Percentiles rank a stretch among this genome's conserved stretches.
Evolutionary conservation across 805 yeast genomes (phyloP).

Genomic region (Metschnikowia santaceciliae): DNA sequence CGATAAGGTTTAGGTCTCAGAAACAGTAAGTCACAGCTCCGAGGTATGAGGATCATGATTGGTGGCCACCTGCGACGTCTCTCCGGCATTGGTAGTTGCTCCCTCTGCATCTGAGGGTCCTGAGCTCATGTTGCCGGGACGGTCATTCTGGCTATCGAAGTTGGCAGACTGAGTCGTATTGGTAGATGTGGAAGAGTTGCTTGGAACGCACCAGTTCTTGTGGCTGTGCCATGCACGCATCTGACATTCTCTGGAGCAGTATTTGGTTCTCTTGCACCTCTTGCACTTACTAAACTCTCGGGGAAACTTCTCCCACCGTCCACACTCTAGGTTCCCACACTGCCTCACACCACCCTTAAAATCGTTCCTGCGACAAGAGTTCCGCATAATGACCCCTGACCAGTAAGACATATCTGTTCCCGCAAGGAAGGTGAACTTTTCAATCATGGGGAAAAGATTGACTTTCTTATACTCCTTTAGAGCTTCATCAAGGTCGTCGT

Average conservation of each 20-base stretch:
- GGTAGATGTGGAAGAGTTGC: slow-evolving; percentile 29
- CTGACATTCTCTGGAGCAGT: slow-evolving; percentile 91
- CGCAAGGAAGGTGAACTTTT: slow-evolving; percentile 72
- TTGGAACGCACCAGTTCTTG: slow-evolving; percentile 84
- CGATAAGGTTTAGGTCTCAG: background rate
- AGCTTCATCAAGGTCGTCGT: slow-evolving; percentile 34
- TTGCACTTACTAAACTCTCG: slow-evolving; percentile 94
- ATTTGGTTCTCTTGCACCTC: slow-evolving; percentile 90
- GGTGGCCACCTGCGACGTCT: slow-evolving; percentile 11
- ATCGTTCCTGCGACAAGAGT: slow-evolving; percentile 90
- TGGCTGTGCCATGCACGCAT: slow-evolving; percentile 89
- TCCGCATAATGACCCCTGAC: slow-evolving; percentile 98
- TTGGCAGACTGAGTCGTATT: slow-evolving; percentile 11
- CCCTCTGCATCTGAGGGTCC: slow-evolving; percentile 17
- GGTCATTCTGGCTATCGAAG: slow-evolving; percentile 12
- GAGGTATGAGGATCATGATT: slow-evolving; percentile 13
- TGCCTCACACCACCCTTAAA: slow-evolving; percentile 84
- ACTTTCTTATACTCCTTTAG: slow-evolving; percentile 45
- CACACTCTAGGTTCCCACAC: slow-evolving; percentile 91
- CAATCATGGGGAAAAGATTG: slow-evolving; percentile 87
- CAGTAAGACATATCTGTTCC: slow-evolving; percentile 86
- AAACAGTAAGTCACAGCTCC: slow-evolving; percentile 4
- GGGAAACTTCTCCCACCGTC: slow-evolving; percentile 88
- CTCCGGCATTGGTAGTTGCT: slow-evolving; percentile 8
- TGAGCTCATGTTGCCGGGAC: slow-evolving; percentile 13